These are phyloP conservation scores for Pseudocercospora ulei DNA, from an alignment of 2,329 filamentous ascomycete species.

Conservation along the genomic window DNA sequence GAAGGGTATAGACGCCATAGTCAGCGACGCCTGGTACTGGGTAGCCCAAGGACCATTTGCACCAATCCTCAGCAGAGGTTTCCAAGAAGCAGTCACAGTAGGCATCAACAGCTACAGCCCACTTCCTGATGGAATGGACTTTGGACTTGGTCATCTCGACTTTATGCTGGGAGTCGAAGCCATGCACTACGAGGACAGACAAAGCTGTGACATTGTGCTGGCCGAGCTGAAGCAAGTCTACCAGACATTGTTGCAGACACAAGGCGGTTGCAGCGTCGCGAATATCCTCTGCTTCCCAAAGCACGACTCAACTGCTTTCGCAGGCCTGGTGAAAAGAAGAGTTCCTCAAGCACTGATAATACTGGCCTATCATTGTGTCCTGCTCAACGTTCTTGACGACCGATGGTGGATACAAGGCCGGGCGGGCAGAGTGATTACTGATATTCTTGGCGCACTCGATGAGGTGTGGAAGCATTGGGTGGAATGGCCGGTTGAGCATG, in stretches of 20 bases:
- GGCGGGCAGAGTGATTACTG: constrained; percentile 24
- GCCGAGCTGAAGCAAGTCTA: constrained; percentile 28
- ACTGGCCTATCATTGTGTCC: constrained; percentile 29
- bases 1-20: constrained; percentile 25
- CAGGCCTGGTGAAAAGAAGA: constrained; percentile 24
- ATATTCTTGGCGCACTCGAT: constrained; percentile 24
- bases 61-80: constrained; percentile 25
- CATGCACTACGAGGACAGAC: constrained; percentile 28
- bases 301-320: constrained; percentile 25
- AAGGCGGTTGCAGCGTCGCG: constrained; percentile 21
- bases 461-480: constrained; percentile 30
- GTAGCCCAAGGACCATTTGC: constrained; percentile 29
- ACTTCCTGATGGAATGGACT: constrained; percentile 28
- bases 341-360: constrained; percentile 30
- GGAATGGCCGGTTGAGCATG: constrained; percentile 27
- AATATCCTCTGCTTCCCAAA: constrained; percentile 31
- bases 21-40: constrained; percentile 27
- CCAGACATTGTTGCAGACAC: constrained; percentile 17
- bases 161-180: constrained; percentile 30
- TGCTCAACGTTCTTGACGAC: constrained; percentile 26
- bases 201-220: constrained; percentile 24
- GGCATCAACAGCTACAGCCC: constrained; percentile 7
- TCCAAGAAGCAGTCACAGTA: constrained; percentile 17
- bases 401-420: constrained; percentile 30
- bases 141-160: constrained; percentile 30